Conservation (phyloP, 2,329 filamentous ascomycete species). For the Pestalotiopsis sp. region DNA sequence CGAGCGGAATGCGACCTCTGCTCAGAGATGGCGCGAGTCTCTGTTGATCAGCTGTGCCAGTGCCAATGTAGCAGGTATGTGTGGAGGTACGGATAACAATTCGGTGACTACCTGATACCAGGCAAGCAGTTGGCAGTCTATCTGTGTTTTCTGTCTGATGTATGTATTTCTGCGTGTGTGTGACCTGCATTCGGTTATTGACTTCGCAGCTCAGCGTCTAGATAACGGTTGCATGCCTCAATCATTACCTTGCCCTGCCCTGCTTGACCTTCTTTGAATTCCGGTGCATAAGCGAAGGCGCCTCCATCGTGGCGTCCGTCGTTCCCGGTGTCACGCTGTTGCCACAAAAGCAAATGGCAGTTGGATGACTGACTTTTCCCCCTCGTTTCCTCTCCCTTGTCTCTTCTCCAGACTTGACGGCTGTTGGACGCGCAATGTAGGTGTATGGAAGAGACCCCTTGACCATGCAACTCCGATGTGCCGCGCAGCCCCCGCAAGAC, state of each 20-base stretch:
- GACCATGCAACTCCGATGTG: neutral
- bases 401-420: neutral
- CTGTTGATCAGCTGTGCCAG: neutral
- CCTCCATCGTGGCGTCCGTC: neutral
- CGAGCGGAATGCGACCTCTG: neutral
- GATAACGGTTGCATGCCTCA: neutral
- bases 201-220: neutral
- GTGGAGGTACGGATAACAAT: too few species aligned
- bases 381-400: neutral
- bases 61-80: neutral
- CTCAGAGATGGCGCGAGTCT: neutral
- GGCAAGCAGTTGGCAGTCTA: too few species aligned
- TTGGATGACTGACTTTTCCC: neutral
- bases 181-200: neutral
- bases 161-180: neutral
- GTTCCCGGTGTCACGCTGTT: neutral
- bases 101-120: too few species aligned
- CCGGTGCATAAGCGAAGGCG: conserved; percentile 3
- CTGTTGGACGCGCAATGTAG: neutral
- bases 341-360: too few species aligned
- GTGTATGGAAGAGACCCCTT: neutral
- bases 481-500: neutral
- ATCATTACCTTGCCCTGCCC: neutral
- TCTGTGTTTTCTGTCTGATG: too few species aligned
- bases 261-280: neutral